phyloP scores from a whole-genome alignment of 306 rosid species.

The Vigna unguiculata region DNA sequence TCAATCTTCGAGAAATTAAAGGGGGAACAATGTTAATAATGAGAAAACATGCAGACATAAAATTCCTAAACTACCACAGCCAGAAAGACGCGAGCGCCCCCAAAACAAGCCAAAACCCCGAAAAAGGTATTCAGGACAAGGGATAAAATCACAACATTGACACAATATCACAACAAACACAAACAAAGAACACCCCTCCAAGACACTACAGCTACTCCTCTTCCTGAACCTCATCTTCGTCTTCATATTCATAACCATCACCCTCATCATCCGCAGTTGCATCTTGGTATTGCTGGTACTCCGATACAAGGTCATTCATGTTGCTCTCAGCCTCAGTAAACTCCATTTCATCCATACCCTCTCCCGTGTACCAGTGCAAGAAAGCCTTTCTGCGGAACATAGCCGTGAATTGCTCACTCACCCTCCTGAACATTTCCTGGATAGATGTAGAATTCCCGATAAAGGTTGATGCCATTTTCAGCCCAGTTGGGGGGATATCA shows the following conservation, averaged over 20 bases:
- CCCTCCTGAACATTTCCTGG: conserved; percentile 68
- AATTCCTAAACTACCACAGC: conserved; percentile 44
- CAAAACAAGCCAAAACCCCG: conserved; percentile 53
- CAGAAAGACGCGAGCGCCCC: conserved; percentile 31
- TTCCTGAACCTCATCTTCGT: conserved; percentile 48
- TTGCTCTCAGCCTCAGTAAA: conserved; percentile 68
- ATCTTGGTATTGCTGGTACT: conserved; percentile 73
- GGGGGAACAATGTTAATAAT: conserved; percentile 22
- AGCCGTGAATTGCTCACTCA: conserved; percentile 65
- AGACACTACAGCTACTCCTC: conserved; percentile 40
- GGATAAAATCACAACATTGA: conserved; percentile 37
- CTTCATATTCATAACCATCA: conserved; percentile 57
- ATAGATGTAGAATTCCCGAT: conserved; percentile 66
- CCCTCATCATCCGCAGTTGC: conserved; percentile 68
- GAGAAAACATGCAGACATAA: conserved; percentile 37
- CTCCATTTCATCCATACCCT: conserved; percentile 78
- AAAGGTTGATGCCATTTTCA: conserved; percentile 65
- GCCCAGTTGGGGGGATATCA: conserved; percentile 65
- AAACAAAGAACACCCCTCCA: conserved; percentile 13
- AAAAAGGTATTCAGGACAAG: conserved; percentile 58
- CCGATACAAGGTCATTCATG: conserved; percentile 64
- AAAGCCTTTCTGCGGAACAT: conserved; percentile 66
- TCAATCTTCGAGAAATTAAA: conserved; percentile 22
- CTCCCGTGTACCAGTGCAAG: conserved; percentile 73
- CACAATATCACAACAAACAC: conserved; percentile 33